Percentiles rank a stretch among this genome's conserved stretches.
Conservation (phyloP, 129 eudicot genomes). For the Oenanthe sinensis region DNA sequence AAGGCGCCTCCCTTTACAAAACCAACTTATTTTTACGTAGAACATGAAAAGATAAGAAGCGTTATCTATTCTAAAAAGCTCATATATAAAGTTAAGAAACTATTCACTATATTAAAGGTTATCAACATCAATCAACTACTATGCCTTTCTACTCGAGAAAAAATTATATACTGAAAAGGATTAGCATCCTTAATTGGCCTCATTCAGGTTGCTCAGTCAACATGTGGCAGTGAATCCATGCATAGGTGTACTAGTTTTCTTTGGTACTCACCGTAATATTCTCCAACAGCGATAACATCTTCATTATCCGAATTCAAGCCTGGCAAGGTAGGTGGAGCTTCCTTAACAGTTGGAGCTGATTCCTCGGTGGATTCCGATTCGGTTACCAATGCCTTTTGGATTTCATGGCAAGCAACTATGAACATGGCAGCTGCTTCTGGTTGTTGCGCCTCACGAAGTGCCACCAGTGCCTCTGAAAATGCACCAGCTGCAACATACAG, state of each 20-base stretch:
- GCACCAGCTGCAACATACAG: constrained; percentile 90
- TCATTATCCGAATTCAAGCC: constrained; percentile 58
- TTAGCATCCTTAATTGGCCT: neutral
- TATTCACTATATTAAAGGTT: too few relatives aligned
- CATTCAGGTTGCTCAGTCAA: constrained; percentile 30
- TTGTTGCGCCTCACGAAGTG: constrained; percentile 75
- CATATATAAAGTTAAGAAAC: too few relatives aligned
- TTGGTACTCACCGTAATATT: constrained; percentile 75
- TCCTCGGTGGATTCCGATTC: constrained; percentile 45
- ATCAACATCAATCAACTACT: neutral
- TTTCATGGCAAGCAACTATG: constrained; percentile 67
- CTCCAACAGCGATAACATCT: constrained; percentile 66
- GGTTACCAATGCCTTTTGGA: constrained; percentile 44
- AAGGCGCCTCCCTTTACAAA: too few relatives aligned
- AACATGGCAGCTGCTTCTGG: constrained; percentile 98
- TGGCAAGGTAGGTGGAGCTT: constrained; percentile 38
- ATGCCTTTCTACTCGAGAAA: neutral
- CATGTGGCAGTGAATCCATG: constrained; percentile 74
- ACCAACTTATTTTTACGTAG: too few relatives aligned
- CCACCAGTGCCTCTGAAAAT: constrained; percentile 76
- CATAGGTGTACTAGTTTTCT: constrained; percentile 83
- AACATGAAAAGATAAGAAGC: too few relatives aligned
- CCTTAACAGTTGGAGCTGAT: constrained; percentile 32
- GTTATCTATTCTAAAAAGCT: too few relatives aligned
- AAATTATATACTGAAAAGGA: neutral